Evolutionary conservation across 164 flowering plant genomes (phyloP), one percentile per base, ranked within the genome.

Genomic region (Tinospora cordifolia): DNA sequence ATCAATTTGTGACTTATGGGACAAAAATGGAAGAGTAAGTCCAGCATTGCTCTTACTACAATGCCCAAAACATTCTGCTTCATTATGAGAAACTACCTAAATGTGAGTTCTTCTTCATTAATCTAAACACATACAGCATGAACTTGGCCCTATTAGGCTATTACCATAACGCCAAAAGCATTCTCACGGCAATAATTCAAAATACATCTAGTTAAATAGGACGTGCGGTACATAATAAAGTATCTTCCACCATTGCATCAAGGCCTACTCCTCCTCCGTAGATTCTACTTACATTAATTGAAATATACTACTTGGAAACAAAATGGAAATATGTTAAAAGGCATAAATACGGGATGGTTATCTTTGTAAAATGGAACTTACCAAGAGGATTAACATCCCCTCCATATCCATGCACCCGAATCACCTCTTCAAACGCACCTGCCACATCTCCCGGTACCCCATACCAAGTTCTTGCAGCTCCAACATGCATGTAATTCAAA

Each of bases 371-470:
- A 26, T 24, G 19, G 6, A 73, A 81, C 91, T 86, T 75, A 92
- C 99, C 96, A 49, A 95, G 88, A 70, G 97, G 98, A 79, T 92
- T 95, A 69, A 92, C 79, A 83, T 95, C 98, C 73, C 87, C 99
- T 22, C 89, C 93, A 78, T 88, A 95, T 0, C 97, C 97, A 69
- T 90, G 87, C 64, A 83, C 87, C 72, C 97, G 76, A 25, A 92
- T 83, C 27, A 92, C 97, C 73, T 95, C 99, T 84, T 92, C 99
- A 57, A 95, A 92, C 0, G 97, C 98, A 26, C 81, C 79, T 0
- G 97, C 97, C 0, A 93, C 98, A 2, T 90, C 99, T 73, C 83
- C 82, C 0, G 99, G 99, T 62, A 95, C 96, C 2, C 98, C 99
- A 71, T 95, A 95, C 99, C 99, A 95, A 0, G 99, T 95, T 87